Evolutionary conservation across 352 stramenopile species (phyloP), one percentile per base, ranked within the genome.

Genomic region (Phytophthora brassicae): DNA sequence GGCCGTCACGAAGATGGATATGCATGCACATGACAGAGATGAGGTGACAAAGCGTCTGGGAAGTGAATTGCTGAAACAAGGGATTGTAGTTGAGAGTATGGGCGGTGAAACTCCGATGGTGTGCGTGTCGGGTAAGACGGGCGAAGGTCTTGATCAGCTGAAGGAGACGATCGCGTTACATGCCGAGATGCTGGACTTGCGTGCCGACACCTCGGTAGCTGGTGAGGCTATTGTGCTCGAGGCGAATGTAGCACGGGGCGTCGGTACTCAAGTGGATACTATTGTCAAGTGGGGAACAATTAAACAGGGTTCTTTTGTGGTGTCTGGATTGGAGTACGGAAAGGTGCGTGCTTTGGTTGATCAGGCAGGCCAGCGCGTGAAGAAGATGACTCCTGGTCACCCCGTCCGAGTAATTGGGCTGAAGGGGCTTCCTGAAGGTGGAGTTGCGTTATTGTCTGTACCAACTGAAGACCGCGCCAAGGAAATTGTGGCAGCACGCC

Each of bases 251-350:
- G 88, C 97, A 64, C 89, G 89, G 36, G 96, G 86, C 16, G 82
- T 99, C 4, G 97, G 97, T 50, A 96, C 92, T 39, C 89, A 98
- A 46, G 92, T 98, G 22, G 98, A 98, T 46, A 86, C 89, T 23
- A 89, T 99, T 48, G 92, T 99, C 33, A 97, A 98, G 72, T 98
- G 96, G 77, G 98, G 98, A 53, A 98, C 94, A n/a, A 75, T 99
- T 36, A 84, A 88, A 51, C 86, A 97, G 39, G 97, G 97, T 19
- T 88, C 97, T 42, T 84, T 93, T 51, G 97, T 99, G 50, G 93
- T 99, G 11, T 98, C 95, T 17, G 97, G 97, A 33, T 77, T 96
- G 55, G 90, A 98, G 44, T 97, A 94, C 64, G 96, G 96, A 52
- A 98, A 98, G 70, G 88, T 99, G 23, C 83, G 85, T 28, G 81